These are phyloP conservation scores for Fusarium agapanthi DNA, from an alignment of 2,329 filamentous ascomycete species.

Conservation along the genomic window DNA sequence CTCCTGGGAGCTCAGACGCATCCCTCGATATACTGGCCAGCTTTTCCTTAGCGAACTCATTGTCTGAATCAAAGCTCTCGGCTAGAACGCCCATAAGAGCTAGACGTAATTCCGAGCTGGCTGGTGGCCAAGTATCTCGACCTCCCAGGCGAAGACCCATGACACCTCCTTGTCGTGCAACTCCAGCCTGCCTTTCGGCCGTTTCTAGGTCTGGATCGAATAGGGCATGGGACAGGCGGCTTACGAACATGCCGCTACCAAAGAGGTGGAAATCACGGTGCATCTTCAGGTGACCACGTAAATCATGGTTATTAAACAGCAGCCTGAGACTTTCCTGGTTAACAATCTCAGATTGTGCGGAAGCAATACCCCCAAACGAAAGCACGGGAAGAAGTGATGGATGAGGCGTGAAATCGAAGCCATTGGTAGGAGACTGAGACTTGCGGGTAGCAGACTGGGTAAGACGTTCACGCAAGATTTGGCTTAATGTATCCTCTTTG, in stretches of 20 bases:
- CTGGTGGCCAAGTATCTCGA: conserved; percentile 88
- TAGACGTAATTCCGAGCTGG: conserved; percentile 89
- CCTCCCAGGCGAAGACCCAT: conserved; percentile 88
- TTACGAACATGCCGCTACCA: conserved; percentile 84
- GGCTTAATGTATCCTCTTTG: conserved; percentile 49
- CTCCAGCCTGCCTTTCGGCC: conserved; percentile 76
- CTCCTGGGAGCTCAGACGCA: conserved; percentile 66
- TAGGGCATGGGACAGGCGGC: conserved; percentile 80
- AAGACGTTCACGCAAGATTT: conserved; percentile 53
- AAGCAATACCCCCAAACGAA: conserved; percentile 78
- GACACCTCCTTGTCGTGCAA: conserved; percentile 72
- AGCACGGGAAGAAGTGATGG: conserved; percentile 72
- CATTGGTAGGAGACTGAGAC: conserved; percentile 24
- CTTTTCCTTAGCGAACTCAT: conserved; percentile 29
- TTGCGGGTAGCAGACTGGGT: conserved; percentile 46
- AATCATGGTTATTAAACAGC: conserved; percentile 76
- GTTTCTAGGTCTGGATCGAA: conserved; percentile 86
- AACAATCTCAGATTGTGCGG: conserved; percentile 78
- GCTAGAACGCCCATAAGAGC: conserved; percentile 85
- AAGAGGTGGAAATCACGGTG: conserved; percentile 86
- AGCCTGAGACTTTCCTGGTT: conserved; percentile 79
- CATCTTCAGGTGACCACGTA: conserved; percentile 76
- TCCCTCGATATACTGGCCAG: conserved; percentile 44
- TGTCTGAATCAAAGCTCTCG: conserved; percentile 69
- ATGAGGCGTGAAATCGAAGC: conserved; percentile 56